Evolutionary conservation across 805 yeast genomes (phyloP), one percentile per base, ranked within the genome.

Genomic region (Metschnikowia hibisci): DNA sequence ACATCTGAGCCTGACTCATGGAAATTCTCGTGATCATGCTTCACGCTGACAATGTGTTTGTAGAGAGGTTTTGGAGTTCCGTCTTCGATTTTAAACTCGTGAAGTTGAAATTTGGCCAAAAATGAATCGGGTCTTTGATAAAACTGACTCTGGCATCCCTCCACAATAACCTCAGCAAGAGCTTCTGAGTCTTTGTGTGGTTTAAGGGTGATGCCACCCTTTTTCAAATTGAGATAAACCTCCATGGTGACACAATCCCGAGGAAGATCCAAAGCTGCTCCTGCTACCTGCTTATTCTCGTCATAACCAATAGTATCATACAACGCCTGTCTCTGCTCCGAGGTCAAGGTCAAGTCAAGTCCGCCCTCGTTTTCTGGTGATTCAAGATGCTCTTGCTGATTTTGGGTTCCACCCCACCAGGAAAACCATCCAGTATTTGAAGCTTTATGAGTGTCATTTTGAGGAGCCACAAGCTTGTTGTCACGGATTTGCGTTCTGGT

Each of bases 301-400:
- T 90, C 87, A 53, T 82, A 90, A 49, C 90, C 99, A 50, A 93
- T 90, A 0, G 97, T 95, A 47, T 87, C 95, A 57, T 88, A 90
- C 15, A 93, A 70, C 46, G 95, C 99, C 57, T 87, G 76, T 49
- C 87, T 75, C 57, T 93, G 96, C 52, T 89, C 96, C 11, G 87
- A 96, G 0, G 93, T 79, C 60, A 93, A 53, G 25, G 54, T 54
- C 28, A 70, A 49, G 36, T 63, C 63, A 27, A 58, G 41, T 3
- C 58, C 50, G 2, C 54, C 58, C 6, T 54, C 76, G 14, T 34
- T 46, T 20, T 37, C 45, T 7, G 67, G 60, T 3, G 71, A 68
- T 6, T 65, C 64, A 1, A 52, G 46, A 2, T 44, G 18, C 8
- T 37, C 43, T 6, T 45, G 45, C 28, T 69, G 68, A 11, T 28